Conservation (phyloP, 1,284 basidiomycete genomes). For the Pseudozyma hubeiensis region DNA sequence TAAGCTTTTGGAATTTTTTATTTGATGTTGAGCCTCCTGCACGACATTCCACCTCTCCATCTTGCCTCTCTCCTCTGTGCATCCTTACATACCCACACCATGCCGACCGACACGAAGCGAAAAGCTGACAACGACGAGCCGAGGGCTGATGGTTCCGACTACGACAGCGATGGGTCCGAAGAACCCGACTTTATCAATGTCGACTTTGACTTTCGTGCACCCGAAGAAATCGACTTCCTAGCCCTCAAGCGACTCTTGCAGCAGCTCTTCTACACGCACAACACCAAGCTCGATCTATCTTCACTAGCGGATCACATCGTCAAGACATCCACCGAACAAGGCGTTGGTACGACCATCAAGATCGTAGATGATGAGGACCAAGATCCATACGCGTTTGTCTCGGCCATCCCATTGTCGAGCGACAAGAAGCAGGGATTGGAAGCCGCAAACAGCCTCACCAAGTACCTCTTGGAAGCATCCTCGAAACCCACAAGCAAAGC, state of each 20-base stretch:
- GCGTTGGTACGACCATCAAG: slow-evolving; percentile 64
- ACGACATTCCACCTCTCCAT: neutral
- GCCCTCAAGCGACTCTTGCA: slow-evolving; percentile 64
- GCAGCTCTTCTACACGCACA: slow-evolving; percentile 67
- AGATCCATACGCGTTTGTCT: slow-evolving; percentile 66
- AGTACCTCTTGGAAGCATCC: slow-evolving; percentile 47
- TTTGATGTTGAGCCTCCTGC: neutral
- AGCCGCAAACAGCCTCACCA: slow-evolving; percentile 31
- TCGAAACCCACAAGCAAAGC: slow-evolving; percentile 39
- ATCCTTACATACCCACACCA: neutral
- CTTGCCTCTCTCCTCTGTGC: neutral
- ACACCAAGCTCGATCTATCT: slow-evolving; percentile 55
- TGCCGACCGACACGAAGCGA: slow-evolving; percentile 44
- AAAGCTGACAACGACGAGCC: slow-evolving; percentile 49
- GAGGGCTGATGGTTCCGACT: slow-evolving; percentile 38
- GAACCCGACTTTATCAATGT: slow-evolving; percentile 65
- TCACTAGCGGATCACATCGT: slow-evolving; percentile 53
- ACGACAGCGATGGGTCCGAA: slow-evolving; percentile 46
- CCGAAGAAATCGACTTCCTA: slow-evolving; percentile 60
- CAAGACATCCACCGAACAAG: slow-evolving; percentile 33
- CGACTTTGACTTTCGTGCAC: slow-evolving; percentile 64
- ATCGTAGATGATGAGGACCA: slow-evolving; percentile 62
- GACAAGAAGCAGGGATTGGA: slow-evolving; percentile 19
- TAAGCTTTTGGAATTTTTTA: slow-evolving; percentile 12
- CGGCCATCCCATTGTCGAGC: slow-evolving; percentile 44